Conservation (phyloP, 768 basidiomycete species). For the Boletellus emodensis region DNA sequence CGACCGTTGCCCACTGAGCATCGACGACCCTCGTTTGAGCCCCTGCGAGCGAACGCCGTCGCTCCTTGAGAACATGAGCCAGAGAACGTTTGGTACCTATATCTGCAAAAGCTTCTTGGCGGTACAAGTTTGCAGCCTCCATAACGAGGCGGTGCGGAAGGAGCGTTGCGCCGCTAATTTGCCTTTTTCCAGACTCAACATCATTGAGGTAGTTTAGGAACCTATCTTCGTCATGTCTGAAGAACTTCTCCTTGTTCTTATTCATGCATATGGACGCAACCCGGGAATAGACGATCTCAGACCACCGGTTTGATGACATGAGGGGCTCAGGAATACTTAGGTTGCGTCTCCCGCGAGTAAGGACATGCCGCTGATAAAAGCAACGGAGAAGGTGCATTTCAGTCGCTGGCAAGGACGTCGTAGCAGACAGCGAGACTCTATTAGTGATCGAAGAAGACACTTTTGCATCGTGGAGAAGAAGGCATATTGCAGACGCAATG, state of each 20-base stretch:
- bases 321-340: conserved; percentile 50
- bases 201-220: conserved; percentile 55
- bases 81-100: background rate
- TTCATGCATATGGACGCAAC: conserved; percentile 63
- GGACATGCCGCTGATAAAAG: conserved; percentile 55
- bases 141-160: conserved; percentile 58
- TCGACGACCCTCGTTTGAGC: conserved; percentile 47
- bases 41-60: conserved; percentile 30
- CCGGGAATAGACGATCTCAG: conserved; percentile 52
- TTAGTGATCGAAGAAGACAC: conserved; percentile 10
- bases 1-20: conserved; percentile 63
- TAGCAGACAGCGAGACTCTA: conserved; percentile 13
- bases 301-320: conserved; percentile 61
- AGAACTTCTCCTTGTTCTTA: conserved; percentile 51
- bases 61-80: conserved; percentile 18
- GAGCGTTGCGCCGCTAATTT: conserved; percentile 64
- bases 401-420: conserved; percentile 32
- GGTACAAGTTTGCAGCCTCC: conserved; percentile 27
- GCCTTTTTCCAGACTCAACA: conserved; percentile 52
- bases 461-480: conserved; percentile 45
- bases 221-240: conserved; percentile 52
- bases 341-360: conserved; percentile 51
- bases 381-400: conserved; percentile 46
- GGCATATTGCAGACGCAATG: conserved; percentile 58
- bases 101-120: background rate